Conservation (phyloP, 768 basidiomycete genomes). For the Phylloporus scabripes region DNA sequence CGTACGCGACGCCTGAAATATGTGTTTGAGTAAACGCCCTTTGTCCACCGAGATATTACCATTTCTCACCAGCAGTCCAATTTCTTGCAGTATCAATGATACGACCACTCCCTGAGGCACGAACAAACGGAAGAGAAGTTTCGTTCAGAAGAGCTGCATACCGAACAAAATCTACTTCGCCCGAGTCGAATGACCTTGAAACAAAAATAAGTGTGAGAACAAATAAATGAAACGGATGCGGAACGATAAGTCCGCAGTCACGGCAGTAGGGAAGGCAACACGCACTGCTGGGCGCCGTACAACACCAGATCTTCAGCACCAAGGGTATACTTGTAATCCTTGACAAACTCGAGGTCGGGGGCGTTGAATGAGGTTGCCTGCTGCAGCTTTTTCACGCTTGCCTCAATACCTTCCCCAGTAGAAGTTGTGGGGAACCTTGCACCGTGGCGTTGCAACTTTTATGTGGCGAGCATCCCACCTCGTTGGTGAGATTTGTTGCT, state of each 20-base stretch:
- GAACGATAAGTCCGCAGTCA: too few species aligned
- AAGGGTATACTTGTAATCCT: conserved; percentile 51
- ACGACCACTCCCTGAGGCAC: conserved; percentile 43
- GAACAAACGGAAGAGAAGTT: conserved; percentile 45
- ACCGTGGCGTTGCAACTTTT: conserved; percentile 73
- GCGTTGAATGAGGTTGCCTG: conserved; percentile 40
- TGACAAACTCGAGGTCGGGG: conserved; percentile 45
- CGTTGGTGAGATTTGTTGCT: background rate
- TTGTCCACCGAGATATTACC: background rate
- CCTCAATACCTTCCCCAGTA: conserved; percentile 35
- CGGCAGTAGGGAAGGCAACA: conserved; percentile 47
- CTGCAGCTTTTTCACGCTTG: conserved; percentile 50
- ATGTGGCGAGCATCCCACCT: background rate
- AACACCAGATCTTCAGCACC: conserved; percentile 54
- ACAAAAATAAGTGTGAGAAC: background rate
- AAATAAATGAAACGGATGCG: background rate
- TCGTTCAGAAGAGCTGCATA: conserved; percentile 44
- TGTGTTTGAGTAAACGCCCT: background rate
- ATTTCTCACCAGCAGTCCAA: conserved; percentile 52
- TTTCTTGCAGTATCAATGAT: conserved; percentile 63
- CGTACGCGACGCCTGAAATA: conserved; percentile 38
- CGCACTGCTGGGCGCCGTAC: conserved; percentile 62
- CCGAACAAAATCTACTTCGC: conserved; percentile 42
- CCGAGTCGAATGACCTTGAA: conserved; percentile 46
- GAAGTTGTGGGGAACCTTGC: conserved; percentile 63